Evolutionary conservation across 805 yeast genomes (phyloP), one percentile per base, ranked within the genome.

Genomic region (Cyberlindnera mycetangii): DNA sequence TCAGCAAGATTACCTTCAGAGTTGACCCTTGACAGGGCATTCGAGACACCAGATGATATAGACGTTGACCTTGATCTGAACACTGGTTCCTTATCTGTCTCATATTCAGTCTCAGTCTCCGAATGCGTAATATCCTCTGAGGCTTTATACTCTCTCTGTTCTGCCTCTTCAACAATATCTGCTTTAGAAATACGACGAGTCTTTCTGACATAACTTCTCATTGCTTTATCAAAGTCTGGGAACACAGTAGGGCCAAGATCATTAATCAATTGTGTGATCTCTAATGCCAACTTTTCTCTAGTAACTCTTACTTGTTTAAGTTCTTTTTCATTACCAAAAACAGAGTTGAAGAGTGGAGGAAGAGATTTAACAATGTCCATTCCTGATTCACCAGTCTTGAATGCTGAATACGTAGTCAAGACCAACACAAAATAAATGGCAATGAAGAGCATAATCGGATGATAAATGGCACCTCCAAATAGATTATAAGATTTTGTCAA

Each of bases 341-440:
- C 55, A 4, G 74, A 63, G 15, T 64, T 58, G 33, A 67, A 79
- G 30, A 90, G 66, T 1, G 98, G 97, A 48, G 88, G 75, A 46
- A 90, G 67, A 8, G 92, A 81, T 60, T 89, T 88, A 61, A 85
- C 76, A 39, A 86, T 70, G 63, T 90, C 97, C 78, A 86, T 72
- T 16, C 98, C 97, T 48, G 81, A 81, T 62, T 92, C 99, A 42
- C 98, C 97, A 32, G 90, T 79, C 28, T 85, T 74, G 53, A 92
- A 74, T 4, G 97, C 95, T 19, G 96, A 80, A 61, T 85, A 92
- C 0, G 97, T 85, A 14, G 89, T 78, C n/a, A 73, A 78, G 3
- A 90, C 85, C 36, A 82, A 67, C 5, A 80, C 52, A 48, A 81
- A 75, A 37, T 81, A 68, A 59, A 76, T 72, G 34, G 76, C 54